These are phyloP conservation scores for Aspergillus aculeatus DNA, from an alignment of 2,329 filamentous ascomycete species.

Conservation along the genomic window DNA sequence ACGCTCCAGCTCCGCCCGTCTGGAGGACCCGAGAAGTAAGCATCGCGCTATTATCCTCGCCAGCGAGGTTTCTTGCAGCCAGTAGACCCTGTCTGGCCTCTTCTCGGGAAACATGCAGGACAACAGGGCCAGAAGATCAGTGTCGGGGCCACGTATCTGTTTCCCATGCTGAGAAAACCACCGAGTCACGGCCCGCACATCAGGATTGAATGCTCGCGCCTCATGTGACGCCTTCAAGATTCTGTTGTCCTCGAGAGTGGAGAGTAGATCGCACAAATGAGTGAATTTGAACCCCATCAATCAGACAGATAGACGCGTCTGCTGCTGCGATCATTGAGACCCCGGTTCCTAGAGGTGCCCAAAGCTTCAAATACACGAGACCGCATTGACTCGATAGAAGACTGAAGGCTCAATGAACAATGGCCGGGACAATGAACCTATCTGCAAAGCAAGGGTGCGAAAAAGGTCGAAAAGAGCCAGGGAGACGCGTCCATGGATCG, in stretches of 20 bases:
- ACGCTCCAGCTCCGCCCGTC: slow-evolving; percentile 60
- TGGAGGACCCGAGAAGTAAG: slow-evolving; percentile 63
- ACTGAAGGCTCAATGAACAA: neutral
- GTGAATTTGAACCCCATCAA: slow-evolving; percentile 57
- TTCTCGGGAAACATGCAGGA: slow-evolving; percentile 75
- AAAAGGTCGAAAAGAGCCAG: neutral
- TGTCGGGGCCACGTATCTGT: slow-evolving; percentile 57
- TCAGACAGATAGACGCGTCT: neutral
- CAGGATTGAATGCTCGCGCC: slow-evolving; percentile 30
- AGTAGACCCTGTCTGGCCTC: slow-evolving; percentile 75
- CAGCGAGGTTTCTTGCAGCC: slow-evolving; percentile 61
- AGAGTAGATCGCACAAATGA: slow-evolving; percentile 71
- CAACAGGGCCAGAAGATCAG: slow-evolving; percentile 63
- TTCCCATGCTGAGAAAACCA: slow-evolving; percentile 70
- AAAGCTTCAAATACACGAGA: too few species aligned
- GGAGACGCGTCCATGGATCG: slow-evolving; percentile 30
- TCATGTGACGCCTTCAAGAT: slow-evolving; percentile 33
- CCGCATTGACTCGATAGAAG: neutral
- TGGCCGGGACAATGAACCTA: neutral
- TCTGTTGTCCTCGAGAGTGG: slow-evolving; percentile 59
- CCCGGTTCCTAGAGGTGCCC: neutral
- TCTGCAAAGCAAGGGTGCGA: neutral
- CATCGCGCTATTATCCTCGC: slow-evolving; percentile 66
- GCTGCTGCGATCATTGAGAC: neutral
- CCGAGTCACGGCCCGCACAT: slow-evolving; percentile 50